Percentiles rank a stretch among this genome's conserved stretches.
These are phyloP conservation scores for Speleostelium caveatum DNA, from an alignment of 78 protist species.

Conservation along the genomic window DNA sequence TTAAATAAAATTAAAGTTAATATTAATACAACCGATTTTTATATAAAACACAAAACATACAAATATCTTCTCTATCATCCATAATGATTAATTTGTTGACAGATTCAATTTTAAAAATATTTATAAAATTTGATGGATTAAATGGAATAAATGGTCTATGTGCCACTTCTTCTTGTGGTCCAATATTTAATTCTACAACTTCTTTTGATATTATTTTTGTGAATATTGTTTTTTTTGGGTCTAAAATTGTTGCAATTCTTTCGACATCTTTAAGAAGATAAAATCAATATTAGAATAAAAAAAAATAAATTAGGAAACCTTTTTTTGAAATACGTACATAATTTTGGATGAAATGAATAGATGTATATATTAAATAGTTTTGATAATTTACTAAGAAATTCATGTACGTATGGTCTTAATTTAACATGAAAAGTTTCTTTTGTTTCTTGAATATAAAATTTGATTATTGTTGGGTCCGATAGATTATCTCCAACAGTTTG, in stretches of 20 bases:
- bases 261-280: constrained; percentile 20
- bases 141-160: constrained; percentile 41
- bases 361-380: constrained; percentile 20
- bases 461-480: background rate
- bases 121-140: constrained; percentile 24
- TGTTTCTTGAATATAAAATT: constrained; percentile 4
- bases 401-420: constrained; percentile 34
- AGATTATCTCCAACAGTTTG: background rate
- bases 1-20: background rate
- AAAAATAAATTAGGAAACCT: background rate
- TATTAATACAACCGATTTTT: background rate
- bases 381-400: constrained; percentile 27
- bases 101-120: constrained; percentile 41
- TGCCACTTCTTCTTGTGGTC: background rate
- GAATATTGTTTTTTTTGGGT: constrained; percentile 35
- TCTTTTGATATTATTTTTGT: constrained; percentile 34
- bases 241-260: constrained; percentile 21
- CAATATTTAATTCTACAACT: background rate
- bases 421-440: constrained; percentile 41
- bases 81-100: constrained; percentile 5
- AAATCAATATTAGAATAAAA: background rate
- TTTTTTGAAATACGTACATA: constrained; percentile 24
- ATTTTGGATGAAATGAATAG: constrained; percentile 53
- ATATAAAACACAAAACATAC: background rate
- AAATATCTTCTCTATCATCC: constrained; percentile 78